Percentiles rank a stretch among this genome's conserved stretches.
These are phyloP conservation scores for Xylariaceae sp. DNA, from an alignment of 2,329 filamentous ascomycete genomes.

Conservation along the genomic window DNA sequence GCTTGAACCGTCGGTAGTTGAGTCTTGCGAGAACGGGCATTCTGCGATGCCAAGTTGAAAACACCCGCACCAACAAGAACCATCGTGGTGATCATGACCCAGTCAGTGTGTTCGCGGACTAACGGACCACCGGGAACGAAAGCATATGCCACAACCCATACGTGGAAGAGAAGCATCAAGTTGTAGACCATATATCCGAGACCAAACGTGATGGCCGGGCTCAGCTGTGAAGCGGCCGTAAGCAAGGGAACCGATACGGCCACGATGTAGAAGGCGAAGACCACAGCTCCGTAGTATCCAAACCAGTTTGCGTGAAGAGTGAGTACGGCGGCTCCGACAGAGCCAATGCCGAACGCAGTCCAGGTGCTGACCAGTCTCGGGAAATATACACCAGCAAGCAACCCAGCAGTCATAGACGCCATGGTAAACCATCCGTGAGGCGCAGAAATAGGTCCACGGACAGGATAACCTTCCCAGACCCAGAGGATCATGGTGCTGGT, in stretches of 20 bases:
- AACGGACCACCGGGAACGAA: conserved; percentile 93
- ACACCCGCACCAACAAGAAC: conserved; percentile 77
- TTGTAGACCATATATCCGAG: conserved; percentile 89
- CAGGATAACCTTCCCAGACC: conserved; percentile 95
- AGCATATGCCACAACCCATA: conserved; percentile 97
- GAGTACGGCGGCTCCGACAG: conserved; percentile 69
- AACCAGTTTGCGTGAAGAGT: conserved; percentile 77
- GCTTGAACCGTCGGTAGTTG: conserved; percentile 34
- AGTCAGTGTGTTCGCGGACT: conserved; percentile 90
- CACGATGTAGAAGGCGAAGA: conserved; percentile 73
- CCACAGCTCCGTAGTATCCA: conserved; percentile 80
- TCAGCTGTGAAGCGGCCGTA: conserved; percentile 67
- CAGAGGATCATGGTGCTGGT: conserved; percentile 98
- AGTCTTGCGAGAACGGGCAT: conserved; percentile 37
- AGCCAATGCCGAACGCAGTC: conserved; percentile 73
- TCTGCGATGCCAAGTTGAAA: conserved; percentile 59
- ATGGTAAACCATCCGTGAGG: conserved; percentile 89
- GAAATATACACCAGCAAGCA: conserved; percentile 68
- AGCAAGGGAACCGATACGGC: conserved; percentile 73
- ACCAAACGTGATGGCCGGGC: conserved; percentile 76
- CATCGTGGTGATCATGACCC: conserved; percentile 88
- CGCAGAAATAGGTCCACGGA: conserved; percentile 78
- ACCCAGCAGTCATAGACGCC: conserved; percentile 76
- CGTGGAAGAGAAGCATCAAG: conserved; percentile 90
- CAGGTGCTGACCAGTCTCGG: conserved; percentile 70